phyloP scores from a whole-genome alignment of 2,329 filamentous ascomycete species.

The Ceratocystis papillata region DNA sequence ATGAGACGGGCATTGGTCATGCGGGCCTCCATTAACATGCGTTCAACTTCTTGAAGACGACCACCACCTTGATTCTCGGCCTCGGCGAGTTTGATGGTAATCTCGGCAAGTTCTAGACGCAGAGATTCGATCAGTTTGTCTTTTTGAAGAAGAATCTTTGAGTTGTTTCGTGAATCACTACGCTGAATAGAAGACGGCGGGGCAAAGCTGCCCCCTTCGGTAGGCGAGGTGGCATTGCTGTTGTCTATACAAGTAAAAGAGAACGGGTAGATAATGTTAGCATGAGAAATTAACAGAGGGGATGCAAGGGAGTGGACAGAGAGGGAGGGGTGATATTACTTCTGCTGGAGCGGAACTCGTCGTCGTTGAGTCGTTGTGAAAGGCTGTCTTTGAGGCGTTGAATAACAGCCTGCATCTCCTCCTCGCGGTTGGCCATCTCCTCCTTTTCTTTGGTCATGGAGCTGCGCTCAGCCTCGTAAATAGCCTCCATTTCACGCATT shows the following conservation, averaged over 20 bases:
- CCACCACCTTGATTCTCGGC: constrained; percentile 87
- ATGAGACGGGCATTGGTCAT: constrained; percentile 93
- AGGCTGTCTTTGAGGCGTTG: constrained; percentile 84
- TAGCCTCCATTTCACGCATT: constrained; percentile 81
- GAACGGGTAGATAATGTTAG: constrained; percentile 2
- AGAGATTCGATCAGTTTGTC: constrained; percentile 92
- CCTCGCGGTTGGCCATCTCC: constrained; percentile 69
- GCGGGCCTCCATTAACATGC: constrained; percentile 76
- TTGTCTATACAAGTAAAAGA: constrained; percentile 33
- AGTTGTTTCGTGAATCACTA: constrained; percentile 81
- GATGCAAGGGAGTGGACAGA: not conserved
- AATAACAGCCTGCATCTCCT: constrained; percentile 82
- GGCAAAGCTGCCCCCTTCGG: constrained; percentile 66
- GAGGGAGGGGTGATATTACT: constrained; percentile 12
- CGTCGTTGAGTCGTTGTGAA: constrained; percentile 56
- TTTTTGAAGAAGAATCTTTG: constrained; percentile 84
- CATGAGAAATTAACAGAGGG: not conserved
- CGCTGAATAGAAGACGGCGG: constrained; percentile 74
- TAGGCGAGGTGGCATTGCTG: constrained; percentile 44
- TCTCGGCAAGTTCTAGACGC: constrained; percentile 82
- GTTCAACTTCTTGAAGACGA: constrained; percentile 79
- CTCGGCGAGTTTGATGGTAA: constrained; percentile 89
- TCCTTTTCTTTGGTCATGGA: constrained; percentile 87
- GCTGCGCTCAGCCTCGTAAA: constrained; percentile 82
- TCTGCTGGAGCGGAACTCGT: constrained; percentile 28